Evolutionary conservation across 805 yeast genomes (phyloP).

Genomic region (Naumovozyma dairenensis): DNA sequence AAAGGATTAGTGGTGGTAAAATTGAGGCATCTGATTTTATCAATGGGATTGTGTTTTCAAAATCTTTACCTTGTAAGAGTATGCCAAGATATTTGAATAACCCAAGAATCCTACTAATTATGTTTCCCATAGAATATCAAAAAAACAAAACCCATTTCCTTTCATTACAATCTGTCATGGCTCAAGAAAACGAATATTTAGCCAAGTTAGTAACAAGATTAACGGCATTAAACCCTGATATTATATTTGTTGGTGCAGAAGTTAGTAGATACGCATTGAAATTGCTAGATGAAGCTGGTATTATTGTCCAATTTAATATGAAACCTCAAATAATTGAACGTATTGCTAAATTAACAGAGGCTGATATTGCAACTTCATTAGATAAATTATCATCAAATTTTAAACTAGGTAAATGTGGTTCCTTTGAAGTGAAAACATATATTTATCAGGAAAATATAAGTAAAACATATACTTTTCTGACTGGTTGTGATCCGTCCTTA

Average conservation of each 20-base stretch:
- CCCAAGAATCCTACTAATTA: constrained; percentile 72
- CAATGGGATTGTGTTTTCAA: constrained; percentile 79
- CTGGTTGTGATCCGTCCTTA: constrained; percentile 60
- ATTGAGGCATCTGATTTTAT: constrained; percentile 50
- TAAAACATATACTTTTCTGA: constrained; percentile 68
- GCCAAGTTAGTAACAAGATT: constrained; percentile 74
- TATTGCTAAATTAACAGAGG: constrained; percentile 66
- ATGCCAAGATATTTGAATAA: constrained; percentile 58
- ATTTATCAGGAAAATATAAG: constrained; percentile 42
- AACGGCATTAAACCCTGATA: constrained; percentile 63
- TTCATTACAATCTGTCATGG: constrained; percentile 71
- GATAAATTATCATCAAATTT: constrained; percentile 70
- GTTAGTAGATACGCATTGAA: constrained; percentile 76
- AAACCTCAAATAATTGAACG: constrained; percentile 76
- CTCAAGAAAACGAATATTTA: constrained; percentile 81
- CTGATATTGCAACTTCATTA: constrained; percentile 77
- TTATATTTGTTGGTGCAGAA: constrained; percentile 67
- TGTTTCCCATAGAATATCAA: constrained; percentile 83
- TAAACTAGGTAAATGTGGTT: constrained; percentile 64
- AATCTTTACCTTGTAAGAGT: constrained; percentile 63
- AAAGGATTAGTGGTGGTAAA: constrained; percentile 69
- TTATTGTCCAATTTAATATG: constrained; percentile 72
- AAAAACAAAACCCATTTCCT: constrained; percentile 69
- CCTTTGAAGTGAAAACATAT: constrained; percentile 62
- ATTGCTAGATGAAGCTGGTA: constrained; percentile 59